These are phyloP conservation scores for Schizophyllum amplum DNA, from an alignment of 1,284 basidiomycete genomes.

Conservation along the genomic window DNA sequence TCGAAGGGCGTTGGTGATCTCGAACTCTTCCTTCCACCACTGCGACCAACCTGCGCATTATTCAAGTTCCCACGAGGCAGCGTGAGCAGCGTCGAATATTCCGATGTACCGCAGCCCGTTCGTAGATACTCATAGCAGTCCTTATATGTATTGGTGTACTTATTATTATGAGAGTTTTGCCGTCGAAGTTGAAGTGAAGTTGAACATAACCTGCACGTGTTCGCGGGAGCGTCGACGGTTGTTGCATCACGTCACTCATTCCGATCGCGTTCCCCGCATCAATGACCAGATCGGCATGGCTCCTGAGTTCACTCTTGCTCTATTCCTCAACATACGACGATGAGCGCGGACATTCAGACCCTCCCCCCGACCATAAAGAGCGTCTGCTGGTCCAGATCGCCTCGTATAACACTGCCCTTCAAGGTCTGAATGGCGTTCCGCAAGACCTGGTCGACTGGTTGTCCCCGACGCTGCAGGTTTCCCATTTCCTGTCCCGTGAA, in stretches of 20 bases:
- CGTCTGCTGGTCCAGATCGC: constrained; percentile 70
- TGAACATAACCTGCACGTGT: neutral
- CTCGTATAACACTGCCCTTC: constrained; percentile 81
- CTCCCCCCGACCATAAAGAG: constrained; percentile 13
- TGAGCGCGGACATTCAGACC: neutral
- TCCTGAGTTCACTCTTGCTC: neutral
- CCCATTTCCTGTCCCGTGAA: constrained; percentile 55
- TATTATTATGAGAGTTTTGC: too few relatives aligned
- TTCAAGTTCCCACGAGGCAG: neutral
- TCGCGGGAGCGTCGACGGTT: neutral
- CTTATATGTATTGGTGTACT: too few relatives aligned
- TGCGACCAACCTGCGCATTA: neutral
- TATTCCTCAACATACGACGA: neutral
- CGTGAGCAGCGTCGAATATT: neutral
- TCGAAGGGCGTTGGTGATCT: neutral
- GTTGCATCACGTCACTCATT: neutral
- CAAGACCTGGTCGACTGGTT: constrained; percentile 83
- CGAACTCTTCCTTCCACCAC: neutral
- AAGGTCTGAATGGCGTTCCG: constrained; percentile 59
- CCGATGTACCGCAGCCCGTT: neutral
- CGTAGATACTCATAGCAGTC: neutral
- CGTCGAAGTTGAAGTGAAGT: too few relatives aligned
- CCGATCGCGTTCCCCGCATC: neutral
- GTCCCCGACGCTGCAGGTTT: constrained; percentile 67
- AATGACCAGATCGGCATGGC: neutral